Percentiles rank a stretch among this genome's conserved stretches.
These are phyloP conservation scores for Acorus gramineus DNA, from an alignment of 106 monocot genomes.

Conservation along the genomic window DNA sequence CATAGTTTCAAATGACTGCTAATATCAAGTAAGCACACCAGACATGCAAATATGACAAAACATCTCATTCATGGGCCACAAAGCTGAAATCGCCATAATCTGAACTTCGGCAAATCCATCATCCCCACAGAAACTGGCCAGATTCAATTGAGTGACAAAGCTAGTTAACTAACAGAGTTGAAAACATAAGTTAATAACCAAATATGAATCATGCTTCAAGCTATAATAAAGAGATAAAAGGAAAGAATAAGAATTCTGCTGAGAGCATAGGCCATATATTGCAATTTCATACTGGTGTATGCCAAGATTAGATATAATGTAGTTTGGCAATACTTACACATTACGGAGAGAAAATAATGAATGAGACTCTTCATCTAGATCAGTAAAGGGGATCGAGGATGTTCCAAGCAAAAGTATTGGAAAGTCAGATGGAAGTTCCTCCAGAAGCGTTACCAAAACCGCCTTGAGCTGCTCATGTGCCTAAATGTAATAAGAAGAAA, in stretches of 20 bases:
- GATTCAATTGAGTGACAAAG: too few relatives aligned
- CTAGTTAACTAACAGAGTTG: too few relatives aligned
- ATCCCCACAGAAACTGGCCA: too few relatives aligned
- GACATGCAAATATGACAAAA: too few relatives aligned
- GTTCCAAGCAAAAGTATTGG: constrained; percentile 38
- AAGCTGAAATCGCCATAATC: too few relatives aligned
- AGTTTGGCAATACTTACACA: constrained; percentile 17
- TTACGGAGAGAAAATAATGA: constrained; percentile 28
- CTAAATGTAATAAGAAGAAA: constrained; percentile 9
- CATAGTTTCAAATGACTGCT: too few relatives aligned
- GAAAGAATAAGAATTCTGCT: constrained; percentile 2
- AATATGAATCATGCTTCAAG: background rate
- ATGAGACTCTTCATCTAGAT: constrained; percentile 22
- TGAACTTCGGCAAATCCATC: too few relatives aligned
- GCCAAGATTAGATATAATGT: background rate
- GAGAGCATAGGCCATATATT: background rate
- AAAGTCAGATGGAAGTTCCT: constrained; percentile 38
- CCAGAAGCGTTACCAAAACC: constrained; percentile 37
- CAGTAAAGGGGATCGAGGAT: constrained; percentile 21
- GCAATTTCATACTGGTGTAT: background rate
- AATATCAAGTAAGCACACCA: too few relatives aligned
- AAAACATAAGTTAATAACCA: background rate
- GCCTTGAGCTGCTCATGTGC: constrained; percentile 45
- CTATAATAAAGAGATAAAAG: background rate
- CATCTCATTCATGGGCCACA: too few relatives aligned